A percentile compares a stretch with the other conserved stretches of the same genome.
Evolutionary conservation across 306 rosid species (phyloP).

Genomic region (Luffa acutangula): DNA sequence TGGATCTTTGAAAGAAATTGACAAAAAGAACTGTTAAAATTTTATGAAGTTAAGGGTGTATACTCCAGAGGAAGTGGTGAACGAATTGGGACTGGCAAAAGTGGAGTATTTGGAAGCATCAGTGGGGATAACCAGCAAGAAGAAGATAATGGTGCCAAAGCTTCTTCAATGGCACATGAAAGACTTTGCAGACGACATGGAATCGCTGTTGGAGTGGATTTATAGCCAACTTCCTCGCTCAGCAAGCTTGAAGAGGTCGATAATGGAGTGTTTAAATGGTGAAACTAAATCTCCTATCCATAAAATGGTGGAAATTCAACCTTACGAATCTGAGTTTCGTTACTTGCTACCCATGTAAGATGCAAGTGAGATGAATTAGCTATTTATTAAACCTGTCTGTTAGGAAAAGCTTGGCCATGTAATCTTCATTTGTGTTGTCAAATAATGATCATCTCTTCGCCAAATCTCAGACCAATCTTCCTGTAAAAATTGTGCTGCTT

Average conservation of each 20-base stretch:
- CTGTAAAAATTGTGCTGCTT: neutral
- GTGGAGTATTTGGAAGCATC: slow-evolving; percentile 92
- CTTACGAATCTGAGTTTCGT: slow-evolving; percentile 68
- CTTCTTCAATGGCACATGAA: slow-evolving; percentile 75
- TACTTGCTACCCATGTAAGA: slow-evolving; percentile 42
- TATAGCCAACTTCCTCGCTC: slow-evolving; percentile 78
- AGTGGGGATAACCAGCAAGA: slow-evolving; percentile 64
- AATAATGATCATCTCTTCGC: neutral
- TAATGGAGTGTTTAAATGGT: slow-evolving; percentile 54
- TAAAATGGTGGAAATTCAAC: slow-evolving; percentile 62
- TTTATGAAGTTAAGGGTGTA: slow-evolving; percentile 68
- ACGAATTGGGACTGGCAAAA: slow-evolving; percentile 71
- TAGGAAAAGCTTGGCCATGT: neutral
- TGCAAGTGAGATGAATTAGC: neutral
- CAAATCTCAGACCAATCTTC: neutral
- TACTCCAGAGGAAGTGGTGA: slow-evolving; percentile 55
- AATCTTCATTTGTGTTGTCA: neutral
- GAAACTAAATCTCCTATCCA: slow-evolving; percentile 40
- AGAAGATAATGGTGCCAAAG: slow-evolving; percentile 70
- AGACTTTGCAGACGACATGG: slow-evolving; percentile 82
- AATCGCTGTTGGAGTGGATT: slow-evolving; percentile 78
- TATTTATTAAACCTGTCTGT: neutral
- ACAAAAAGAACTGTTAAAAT: neutral
- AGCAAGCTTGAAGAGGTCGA: slow-evolving; percentile 48
- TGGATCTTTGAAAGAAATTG: neutral